These are phyloP conservation scores for Cercospora sp. DNA, from an alignment of 2,329 filamentous ascomycete genomes.

Conservation along the genomic window DNA sequence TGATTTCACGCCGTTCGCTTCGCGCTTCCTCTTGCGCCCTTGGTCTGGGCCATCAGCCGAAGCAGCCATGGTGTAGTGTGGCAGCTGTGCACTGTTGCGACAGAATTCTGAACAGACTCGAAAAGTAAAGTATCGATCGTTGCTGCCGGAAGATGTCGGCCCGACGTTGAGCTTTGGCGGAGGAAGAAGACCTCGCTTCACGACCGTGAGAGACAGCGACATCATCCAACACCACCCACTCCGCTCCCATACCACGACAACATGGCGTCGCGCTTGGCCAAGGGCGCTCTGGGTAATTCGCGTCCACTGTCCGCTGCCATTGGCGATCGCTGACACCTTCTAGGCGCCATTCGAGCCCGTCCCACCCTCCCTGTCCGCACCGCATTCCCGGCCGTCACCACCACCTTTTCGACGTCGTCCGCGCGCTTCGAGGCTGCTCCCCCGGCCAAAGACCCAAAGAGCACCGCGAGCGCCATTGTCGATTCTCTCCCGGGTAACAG, in stretches of 20 bases:
- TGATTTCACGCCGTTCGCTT: slow-evolving; percentile 31
- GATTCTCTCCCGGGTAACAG: slow-evolving; percentile 90
- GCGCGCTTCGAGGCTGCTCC: slow-evolving; percentile 56
- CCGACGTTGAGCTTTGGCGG: slow-evolving; percentile 8
- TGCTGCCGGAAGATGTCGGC: slow-evolving; percentile 14
- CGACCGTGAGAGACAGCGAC: slow-evolving; percentile 16
- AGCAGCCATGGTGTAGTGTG: slow-evolving; percentile 39
- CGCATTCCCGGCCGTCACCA: slow-evolving; percentile 71
- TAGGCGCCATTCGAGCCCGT: slow-evolving; percentile 78
- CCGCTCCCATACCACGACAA: slow-evolving; percentile 52
- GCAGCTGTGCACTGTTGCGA: neutral
- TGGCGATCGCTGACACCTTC: slow-evolving; percentile 36
- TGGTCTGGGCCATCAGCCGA: slow-evolving; percentile 30
- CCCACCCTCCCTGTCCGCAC: slow-evolving; percentile 70
- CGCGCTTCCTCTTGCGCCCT: slow-evolving; percentile 48
- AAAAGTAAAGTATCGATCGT: slow-evolving; percentile 4
- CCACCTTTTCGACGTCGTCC: slow-evolving; percentile 65
- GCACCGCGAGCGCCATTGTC: slow-evolving; percentile 93
- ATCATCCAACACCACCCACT: slow-evolving; percentile 19
- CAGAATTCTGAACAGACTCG: slow-evolving; percentile 5
- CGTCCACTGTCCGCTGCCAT: slow-evolving; percentile 11
- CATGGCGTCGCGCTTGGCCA: slow-evolving; percentile 98
- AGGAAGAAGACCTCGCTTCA: slow-evolving; percentile 3
- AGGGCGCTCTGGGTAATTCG: slow-evolving; percentile 86
- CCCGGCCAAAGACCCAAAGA: slow-evolving; percentile 85